A percentile compares a stretch with the other conserved stretches of the same genome.
These are phyloP conservation scores for Claviceps sp. DNA, from an alignment of 2,329 filamentous ascomycete genomes.

Conservation along the genomic window DNA sequence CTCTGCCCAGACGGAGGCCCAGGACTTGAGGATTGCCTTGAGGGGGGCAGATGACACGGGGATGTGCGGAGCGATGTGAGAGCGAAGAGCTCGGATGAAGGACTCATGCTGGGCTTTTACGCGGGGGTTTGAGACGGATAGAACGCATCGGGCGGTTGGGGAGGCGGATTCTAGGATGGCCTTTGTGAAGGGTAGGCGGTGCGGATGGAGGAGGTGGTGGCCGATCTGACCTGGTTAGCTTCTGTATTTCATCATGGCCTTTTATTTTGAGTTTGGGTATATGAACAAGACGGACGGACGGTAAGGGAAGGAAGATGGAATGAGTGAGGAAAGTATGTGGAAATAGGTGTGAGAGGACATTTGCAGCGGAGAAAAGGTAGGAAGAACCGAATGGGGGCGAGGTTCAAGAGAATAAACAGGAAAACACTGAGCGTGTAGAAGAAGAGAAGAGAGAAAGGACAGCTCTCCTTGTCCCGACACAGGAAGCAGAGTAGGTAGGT, in stretches of 20 bases:
- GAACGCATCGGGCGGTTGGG: constrained; percentile 40
- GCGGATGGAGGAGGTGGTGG: constrained; percentile 46
- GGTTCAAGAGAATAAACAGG: too few species aligned
- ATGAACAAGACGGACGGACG: background rate
- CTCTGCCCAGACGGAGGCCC: constrained; percentile 27
- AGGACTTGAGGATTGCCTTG: constrained; percentile 20
- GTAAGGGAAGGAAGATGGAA: constrained; percentile 1
- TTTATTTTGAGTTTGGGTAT: background rate
- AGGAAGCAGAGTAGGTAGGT: too few species aligned
- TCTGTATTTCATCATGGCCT: background rate
- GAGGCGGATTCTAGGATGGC: constrained; percentile 45
- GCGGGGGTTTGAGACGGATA: constrained; percentile 38
- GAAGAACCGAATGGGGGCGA: too few species aligned
- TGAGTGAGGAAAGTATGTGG: background rate
- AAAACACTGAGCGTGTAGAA: too few species aligned
- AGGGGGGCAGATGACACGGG: background rate
- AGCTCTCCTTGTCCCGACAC: too few species aligned
- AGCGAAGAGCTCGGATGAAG: constrained; percentile 4
- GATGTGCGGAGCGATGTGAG: background rate
- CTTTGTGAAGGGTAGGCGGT: constrained; percentile 34
- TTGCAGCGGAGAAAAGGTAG: too few species aligned
- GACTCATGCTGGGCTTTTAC: constrained; percentile 40
- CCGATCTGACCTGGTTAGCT: constrained; percentile 36
- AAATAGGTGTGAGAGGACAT: too few species aligned
- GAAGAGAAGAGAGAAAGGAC: too few species aligned